Conservation (phyloP, 495 filamentous ascomycete genomes). For the Penicillium silybi region DNA sequence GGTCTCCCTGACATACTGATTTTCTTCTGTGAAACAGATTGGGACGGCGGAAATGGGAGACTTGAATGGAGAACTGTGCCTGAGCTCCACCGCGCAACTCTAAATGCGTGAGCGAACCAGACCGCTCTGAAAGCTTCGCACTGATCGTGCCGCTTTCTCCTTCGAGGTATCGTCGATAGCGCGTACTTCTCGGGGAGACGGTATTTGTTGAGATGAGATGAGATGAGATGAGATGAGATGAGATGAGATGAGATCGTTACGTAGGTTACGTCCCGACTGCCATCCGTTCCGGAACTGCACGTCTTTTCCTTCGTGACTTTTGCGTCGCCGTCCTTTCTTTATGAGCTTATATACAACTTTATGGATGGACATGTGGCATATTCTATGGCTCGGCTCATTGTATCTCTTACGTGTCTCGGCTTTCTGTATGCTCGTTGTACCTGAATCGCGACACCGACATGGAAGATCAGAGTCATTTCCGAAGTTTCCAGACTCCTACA, state of each 20-base stretch:
- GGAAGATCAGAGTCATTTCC: not conserved
- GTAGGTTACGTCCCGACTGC: not conserved
- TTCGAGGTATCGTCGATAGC: not conserved
- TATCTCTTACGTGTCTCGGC: not conserved
- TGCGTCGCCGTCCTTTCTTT: not conserved
- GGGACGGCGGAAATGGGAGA: not conserved
- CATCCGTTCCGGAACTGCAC: not conserved
- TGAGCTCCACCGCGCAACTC: slow-evolving; percentile 5
- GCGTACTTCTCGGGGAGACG: not conserved
- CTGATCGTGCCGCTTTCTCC: not conserved
- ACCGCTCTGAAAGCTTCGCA: too few species aligned
- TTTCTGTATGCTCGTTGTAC: not conserved
- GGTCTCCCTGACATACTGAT: not conserved
- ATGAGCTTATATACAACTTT: not conserved
- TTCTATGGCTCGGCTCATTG: not conserved
- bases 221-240: too few species aligned
- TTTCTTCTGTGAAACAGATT: not conserved
- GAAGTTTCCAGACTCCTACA: too few species aligned
- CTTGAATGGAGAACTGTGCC: not conserved
- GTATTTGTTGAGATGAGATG: not conserved
- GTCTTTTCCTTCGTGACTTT: not conserved
- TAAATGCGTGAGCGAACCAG: slow-evolving; percentile 1
- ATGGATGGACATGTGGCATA: not conserved
- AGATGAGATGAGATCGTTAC: not conserved
- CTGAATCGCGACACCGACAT: not conserved